Evolutionary conservation across 495 filamentous ascomycete genomes (phyloP).

Genomic region (Aspergillus haitiensis): DNA sequence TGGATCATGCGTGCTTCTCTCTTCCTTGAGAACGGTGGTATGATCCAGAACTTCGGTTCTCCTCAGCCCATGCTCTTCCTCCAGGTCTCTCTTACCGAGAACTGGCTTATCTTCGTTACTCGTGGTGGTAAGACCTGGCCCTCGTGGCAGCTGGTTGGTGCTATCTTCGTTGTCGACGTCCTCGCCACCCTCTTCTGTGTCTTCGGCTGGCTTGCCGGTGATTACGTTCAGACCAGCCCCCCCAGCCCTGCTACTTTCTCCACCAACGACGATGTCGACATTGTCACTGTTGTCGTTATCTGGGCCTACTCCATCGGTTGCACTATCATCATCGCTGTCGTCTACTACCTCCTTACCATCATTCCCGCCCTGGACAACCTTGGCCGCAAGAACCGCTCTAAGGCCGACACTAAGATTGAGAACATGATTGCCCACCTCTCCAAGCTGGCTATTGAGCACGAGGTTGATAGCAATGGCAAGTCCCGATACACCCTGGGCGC

Average conservation of each 20-base stretch:
- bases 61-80: constrained; percentile 74
- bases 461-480: constrained; percentile 55
- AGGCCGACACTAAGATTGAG: constrained; percentile 75
- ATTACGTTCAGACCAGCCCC: constrained; percentile 47
- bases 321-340: constrained; percentile 73
- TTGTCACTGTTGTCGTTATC: constrained; percentile 77
- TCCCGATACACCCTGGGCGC: constrained; percentile 60
- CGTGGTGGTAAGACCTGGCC: constrained; percentile 70
- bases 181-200: constrained; percentile 70
- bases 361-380: constrained; percentile 71
- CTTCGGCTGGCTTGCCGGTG: constrained; percentile 67
- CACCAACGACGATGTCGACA: constrained; percentile 61
- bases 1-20: constrained; percentile 69
- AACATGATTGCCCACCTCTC: constrained; percentile 74
- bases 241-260: constrained; percentile 48
- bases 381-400: constrained; percentile 73
- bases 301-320: constrained; percentile 79
- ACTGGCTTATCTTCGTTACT: constrained; percentile 80
- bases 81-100: constrained; percentile 71
- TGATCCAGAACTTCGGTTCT: constrained; percentile 71
- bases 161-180: constrained; percentile 70
- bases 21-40: constrained; percentile 66
- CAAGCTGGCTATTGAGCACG: constrained; percentile 74
- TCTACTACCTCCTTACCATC: constrained; percentile 72
- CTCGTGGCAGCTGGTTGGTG: constrained; percentile 69